Evolutionary conservation across 768 basidiomycete genomes (phyloP).

Genomic region (Austroboletus festivus): DNA sequence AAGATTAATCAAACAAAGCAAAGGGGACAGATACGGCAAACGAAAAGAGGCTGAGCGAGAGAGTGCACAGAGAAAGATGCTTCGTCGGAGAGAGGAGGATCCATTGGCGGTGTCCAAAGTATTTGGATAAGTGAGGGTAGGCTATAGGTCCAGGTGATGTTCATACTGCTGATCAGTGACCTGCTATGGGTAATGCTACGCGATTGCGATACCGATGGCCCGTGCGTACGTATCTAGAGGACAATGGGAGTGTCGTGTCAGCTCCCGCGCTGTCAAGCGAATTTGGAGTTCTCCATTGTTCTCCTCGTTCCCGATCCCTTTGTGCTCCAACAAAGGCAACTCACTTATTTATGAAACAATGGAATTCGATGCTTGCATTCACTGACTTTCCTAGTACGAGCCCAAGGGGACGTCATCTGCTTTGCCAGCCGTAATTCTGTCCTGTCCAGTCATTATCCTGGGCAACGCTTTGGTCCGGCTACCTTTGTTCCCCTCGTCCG

Average conservation of each 20-base stretch:
- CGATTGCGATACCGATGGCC: neutral
- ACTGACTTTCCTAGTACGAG: neutral
- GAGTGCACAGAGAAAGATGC: conserved; percentile 57
- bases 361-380: conserved; percentile 4
- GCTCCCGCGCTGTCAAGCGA: conserved; percentile 11
- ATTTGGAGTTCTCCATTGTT: conserved; percentile 29
- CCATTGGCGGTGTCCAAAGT: conserved; percentile 83
- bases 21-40: conserved; percentile 77
- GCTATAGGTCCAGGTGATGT: neutral
- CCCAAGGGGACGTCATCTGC: neutral
- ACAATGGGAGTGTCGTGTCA: conserved; percentile 15
- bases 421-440: conserved; percentile 2
- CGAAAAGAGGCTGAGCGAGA: conserved; percentile 80
- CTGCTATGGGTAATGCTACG: neutral
- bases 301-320: conserved; percentile 16
- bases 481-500: conserved; percentile 32
- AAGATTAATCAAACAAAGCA: conserved; percentile 61
- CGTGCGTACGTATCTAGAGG: neutral
- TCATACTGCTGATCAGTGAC: neutral
- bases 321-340: conserved; percentile 31
- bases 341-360: conserved; percentile 24
- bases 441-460: conserved; percentile 2
- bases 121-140: conserved; percentile 61
- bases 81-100: conserved; percentile 66
- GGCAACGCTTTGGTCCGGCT: conserved; percentile 9